phyloP scores from a whole-genome alignment of 1,284 basidiomycete genomes.

The Apiotrichum montevideense region DNA sequence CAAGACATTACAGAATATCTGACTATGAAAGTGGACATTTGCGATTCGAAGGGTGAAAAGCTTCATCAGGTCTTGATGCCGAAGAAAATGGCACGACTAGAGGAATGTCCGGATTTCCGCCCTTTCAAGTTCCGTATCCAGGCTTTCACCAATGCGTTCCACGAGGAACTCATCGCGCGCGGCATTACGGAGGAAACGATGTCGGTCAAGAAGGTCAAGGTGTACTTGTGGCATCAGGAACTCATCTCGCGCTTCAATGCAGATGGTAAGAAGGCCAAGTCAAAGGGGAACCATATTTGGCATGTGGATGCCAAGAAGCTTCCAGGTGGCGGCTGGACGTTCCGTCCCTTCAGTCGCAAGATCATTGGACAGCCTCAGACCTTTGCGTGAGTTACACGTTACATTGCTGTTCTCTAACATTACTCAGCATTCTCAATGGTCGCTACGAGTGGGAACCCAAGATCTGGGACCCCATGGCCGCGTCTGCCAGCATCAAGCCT shows the following conservation, averaged over 20 bases:
- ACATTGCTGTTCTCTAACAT: not conserved
- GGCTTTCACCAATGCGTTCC: conserved; percentile 94
- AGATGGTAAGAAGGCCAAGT: conserved; percentile 98
- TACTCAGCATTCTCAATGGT: conserved; percentile 55
- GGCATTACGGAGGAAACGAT: conserved; percentile 53
- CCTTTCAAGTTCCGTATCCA: conserved; percentile 99
- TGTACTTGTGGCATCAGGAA: conserved; percentile 88
- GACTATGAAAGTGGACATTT: conserved; percentile 67
- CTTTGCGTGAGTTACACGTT: conserved; percentile 54
- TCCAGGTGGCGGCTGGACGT: conserved; percentile 73
- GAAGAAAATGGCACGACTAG: conserved; percentile 92
- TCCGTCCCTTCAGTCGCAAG: conserved; percentile 82
- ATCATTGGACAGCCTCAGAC: conserved; percentile 73
- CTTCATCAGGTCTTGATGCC: conserved; percentile 99
- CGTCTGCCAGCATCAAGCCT: conserved; percentile 70
- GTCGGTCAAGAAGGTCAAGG: conserved; percentile 71
- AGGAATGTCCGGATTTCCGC: conserved; percentile 91
- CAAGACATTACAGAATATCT: conserved; percentile 7
- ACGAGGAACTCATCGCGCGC: conserved; percentile 60
- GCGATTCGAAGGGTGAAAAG: conserved; percentile 88
- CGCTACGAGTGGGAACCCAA: conserved; percentile 87
- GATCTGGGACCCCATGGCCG: conserved; percentile 94
- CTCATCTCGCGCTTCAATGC: conserved; percentile 97
- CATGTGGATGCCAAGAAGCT: conserved; percentile 90
- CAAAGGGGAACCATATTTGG: conserved; percentile 99